These are phyloP conservation scores for Cordyceps farinosa DNA, from an alignment of 2,329 filamentous ascomycete genomes.

Conservation along the genomic window DNA sequence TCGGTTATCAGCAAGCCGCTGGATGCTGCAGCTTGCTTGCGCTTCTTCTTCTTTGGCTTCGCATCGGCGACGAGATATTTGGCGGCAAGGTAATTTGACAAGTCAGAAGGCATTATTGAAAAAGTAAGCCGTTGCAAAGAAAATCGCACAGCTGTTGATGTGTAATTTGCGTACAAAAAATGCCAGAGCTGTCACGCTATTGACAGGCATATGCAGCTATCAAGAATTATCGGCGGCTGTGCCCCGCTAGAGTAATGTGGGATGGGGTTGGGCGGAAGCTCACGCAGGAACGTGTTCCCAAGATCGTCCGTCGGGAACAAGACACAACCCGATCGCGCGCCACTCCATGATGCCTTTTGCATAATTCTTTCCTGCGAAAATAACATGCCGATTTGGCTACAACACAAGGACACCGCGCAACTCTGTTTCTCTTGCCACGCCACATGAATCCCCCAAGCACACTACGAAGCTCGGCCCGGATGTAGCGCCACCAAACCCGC, in stretches of 20 bases:
- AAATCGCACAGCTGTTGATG: background rate
- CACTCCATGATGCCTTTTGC: constrained; percentile 7
- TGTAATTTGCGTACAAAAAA: background rate
- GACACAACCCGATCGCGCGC: constrained; percentile 6
- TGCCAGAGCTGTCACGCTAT: background rate
- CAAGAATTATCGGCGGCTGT: constrained; percentile 11
- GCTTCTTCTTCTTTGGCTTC: constrained; percentile 60
- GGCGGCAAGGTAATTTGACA: constrained; percentile 83
- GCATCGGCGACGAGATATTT: constrained; percentile 72
- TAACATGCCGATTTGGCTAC: constrained; percentile 30
- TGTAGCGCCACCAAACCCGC: constrained; percentile 25
- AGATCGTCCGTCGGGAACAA: constrained; percentile 1
- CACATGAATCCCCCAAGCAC: constrained; percentile 16
- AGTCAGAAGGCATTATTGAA: constrained; percentile 50
- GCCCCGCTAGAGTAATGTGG: constrained; percentile 20
- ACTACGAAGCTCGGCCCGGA: constrained; percentile 18
- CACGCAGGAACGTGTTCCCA: constrained; percentile 8
- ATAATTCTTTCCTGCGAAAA: constrained; percentile 11
- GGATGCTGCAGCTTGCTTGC: constrained; percentile 51
- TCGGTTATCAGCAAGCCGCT: constrained; percentile 61
- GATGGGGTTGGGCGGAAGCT: constrained; percentile 9
- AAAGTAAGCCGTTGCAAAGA: background rate
- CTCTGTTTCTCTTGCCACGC: constrained; percentile 21
- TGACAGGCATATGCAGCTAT: constrained; percentile 13
- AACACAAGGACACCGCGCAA: constrained; percentile 23